Conservation (phyloP, 805 yeast genomes). For the Priceomyces haplophilus region DNA sequence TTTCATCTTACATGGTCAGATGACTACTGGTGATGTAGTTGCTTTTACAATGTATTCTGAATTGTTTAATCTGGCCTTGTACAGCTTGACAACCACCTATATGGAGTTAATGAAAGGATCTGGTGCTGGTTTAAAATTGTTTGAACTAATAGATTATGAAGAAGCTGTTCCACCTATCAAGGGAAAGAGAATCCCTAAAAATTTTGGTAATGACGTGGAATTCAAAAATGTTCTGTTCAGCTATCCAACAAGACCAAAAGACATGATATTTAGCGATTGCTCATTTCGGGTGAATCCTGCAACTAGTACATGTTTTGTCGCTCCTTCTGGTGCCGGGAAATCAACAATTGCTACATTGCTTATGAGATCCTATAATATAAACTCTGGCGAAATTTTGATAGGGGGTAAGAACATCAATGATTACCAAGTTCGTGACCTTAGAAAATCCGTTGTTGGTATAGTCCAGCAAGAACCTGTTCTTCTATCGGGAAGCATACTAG, state of each 20-base stretch:
- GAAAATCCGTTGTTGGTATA: slow-evolving; percentile 50
- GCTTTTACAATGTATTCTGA: slow-evolving; percentile 47
- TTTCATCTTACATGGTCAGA: slow-evolving; percentile 38
- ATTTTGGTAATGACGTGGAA: slow-evolving; percentile 30
- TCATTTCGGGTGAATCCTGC: slow-evolving; percentile 33
- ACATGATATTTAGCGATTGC: slow-evolving; percentile 36
- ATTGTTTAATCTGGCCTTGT: slow-evolving; percentile 42
- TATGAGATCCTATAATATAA: slow-evolving; percentile 51
- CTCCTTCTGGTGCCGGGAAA: slow-evolving; percentile 63
- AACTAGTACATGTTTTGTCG: slow-evolving; percentile 45
- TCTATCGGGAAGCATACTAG: slow-evolving; percentile 53
- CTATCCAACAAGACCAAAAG: slow-evolving; percentile 40
- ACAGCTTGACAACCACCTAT: slow-evolving; percentile 44
- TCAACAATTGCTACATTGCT: slow-evolving; percentile 54
- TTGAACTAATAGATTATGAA: slow-evolving; percentile 39
- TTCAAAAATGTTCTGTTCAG: slow-evolving; percentile 39
- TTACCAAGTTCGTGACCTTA: slow-evolving; percentile 47
- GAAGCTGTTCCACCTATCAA: slow-evolving; percentile 34
- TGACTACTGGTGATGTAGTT: slow-evolving; percentile 48
- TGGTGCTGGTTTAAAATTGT: slow-evolving; percentile 44
- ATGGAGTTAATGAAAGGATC: slow-evolving; percentile 48
- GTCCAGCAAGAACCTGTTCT: slow-evolving; percentile 64
- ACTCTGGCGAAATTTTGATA: slow-evolving; percentile 45
- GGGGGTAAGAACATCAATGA: slow-evolving; percentile 51
- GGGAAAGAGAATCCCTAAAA: slow-evolving; percentile 26